These are phyloP conservation scores for Inonotus hispidus DNA, from an alignment of 1,284 basidiomycete genomes.

Conservation along the genomic window DNA sequence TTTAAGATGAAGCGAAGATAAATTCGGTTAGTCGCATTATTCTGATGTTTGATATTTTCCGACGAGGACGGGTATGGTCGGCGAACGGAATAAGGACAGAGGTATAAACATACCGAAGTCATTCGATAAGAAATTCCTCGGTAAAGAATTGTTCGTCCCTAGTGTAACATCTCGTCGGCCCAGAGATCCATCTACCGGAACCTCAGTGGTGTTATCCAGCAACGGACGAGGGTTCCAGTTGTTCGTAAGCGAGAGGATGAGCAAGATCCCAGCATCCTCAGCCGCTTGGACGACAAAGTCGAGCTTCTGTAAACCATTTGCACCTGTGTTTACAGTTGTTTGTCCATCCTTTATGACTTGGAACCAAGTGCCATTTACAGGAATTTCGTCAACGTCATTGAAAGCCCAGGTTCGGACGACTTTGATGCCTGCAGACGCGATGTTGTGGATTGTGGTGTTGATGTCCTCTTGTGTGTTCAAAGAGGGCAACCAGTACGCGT, in stretches of 20 bases:
- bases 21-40: neutral
- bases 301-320: slow-evolving; percentile 29
- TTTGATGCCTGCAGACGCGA: slow-evolving; percentile 27
- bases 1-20: neutral
- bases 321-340: slow-evolving; percentile 27
- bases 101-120: slow-evolving; percentile 47
- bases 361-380: slow-evolving; percentile 24
- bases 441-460: slow-evolving; percentile 23
- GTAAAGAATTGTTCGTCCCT: slow-evolving; percentile 36
- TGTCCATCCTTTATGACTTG: slow-evolving; percentile 28
- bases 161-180: slow-evolving; percentile 31
- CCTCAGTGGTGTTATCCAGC: slow-evolving; percentile 18
- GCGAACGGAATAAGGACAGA: neutral
- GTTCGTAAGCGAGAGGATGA: slow-evolving; percentile 31
- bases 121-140: slow-evolving; percentile 52
- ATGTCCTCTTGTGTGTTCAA: slow-evolving; percentile 27
- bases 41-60: neutral
- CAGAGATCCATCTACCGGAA: slow-evolving; percentile 20
- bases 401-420: slow-evolving; percentile 31
- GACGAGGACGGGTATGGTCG: neutral
- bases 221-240: slow-evolving; percentile 30
- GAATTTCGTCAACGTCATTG: slow-evolving; percentile 25
- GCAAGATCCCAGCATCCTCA: slow-evolving; percentile 25
- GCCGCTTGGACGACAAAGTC: slow-evolving; percentile 29
- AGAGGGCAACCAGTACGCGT: slow-evolving; percentile 41